These are phyloP conservation scores for Deuterostichococcus epilithicus DNA, from an alignment of 139 green algal species.

Conservation along the genomic window DNA sequence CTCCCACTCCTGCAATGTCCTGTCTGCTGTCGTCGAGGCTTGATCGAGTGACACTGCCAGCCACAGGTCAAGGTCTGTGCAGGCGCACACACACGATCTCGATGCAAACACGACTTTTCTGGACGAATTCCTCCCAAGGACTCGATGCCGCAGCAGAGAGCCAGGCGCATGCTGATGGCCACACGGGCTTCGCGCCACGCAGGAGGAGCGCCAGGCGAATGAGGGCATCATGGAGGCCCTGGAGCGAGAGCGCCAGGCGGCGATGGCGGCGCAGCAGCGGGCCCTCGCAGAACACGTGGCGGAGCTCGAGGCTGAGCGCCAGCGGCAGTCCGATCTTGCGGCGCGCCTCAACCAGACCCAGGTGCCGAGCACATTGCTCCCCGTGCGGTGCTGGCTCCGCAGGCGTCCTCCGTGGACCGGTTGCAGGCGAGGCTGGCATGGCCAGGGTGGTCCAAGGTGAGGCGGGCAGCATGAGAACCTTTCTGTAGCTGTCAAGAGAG, in stretches of 20 bases:
- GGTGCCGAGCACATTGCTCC: neutral
- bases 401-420: too few relatives aligned
- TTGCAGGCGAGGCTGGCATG: neutral
- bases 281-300: conserved; percentile 1
- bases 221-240: conserved; percentile 21
- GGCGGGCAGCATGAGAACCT: neutral
- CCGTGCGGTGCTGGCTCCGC: neutral
- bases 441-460: neutral
- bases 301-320: conserved; percentile 17
- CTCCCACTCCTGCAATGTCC: neutral
- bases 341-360: conserved; percentile 10
- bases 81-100: too few relatives aligned
- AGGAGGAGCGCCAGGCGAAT: conserved; percentile 20
- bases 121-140: too few relatives aligned
- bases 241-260: conserved; percentile 19
- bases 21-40: neutral
- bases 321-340: conserved; percentile 2
- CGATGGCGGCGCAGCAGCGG: conserved; percentile 8
- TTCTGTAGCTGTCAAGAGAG: neutral
- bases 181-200: neutral
- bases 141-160: conserved; percentile 23
- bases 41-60: neutral
- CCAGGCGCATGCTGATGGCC: conserved; percentile 32
- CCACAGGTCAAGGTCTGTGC: too few relatives aligned
- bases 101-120: too few relatives aligned